A percentile compares a stretch with the other conserved stretches of the same genome.
Evolutionary conservation across 306 rosid species (phyloP).

Genomic region (Prunus fruticosa): DNA sequence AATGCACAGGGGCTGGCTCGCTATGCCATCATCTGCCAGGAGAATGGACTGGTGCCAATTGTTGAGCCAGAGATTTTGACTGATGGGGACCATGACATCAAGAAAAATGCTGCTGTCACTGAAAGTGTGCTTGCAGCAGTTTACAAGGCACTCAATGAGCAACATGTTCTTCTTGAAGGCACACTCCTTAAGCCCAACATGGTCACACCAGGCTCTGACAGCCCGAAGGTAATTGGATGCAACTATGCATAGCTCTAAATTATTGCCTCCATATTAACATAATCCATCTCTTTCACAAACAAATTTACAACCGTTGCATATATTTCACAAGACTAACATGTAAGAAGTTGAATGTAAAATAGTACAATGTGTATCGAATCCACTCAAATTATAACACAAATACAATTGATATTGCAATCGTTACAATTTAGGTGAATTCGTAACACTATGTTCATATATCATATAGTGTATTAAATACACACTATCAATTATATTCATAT

Average conservation of each 20-base stretch:
- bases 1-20: slow-evolving; percentile 96
- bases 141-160: slow-evolving; percentile 87
- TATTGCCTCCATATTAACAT: not conserved
- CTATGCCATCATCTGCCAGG: slow-evolving; percentile 90
- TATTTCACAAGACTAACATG: not conserved
- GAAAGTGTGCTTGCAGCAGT: slow-evolving; percentile 74
- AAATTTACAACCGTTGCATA: not conserved
- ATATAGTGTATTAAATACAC: not conserved
- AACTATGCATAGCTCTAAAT: not conserved
- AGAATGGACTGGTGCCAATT: slow-evolving; percentile 86
- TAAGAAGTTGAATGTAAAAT: not conserved
- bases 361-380: not conserved
- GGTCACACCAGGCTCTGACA: slow-evolving; percentile 87
- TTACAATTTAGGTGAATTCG: not conserved
- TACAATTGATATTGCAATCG: not conserved
- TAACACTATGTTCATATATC: not conserved
- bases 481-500: not conserved
- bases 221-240: slow-evolving; percentile 57
- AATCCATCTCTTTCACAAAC: not conserved
- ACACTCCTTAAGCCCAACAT: slow-evolving; percentile 91
- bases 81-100: slow-evolving; percentile 70
- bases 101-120: slow-evolving; percentile 79
- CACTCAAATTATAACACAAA: not conserved
- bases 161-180: slow-evolving; percentile 91
- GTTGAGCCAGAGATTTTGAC: slow-evolving; percentile 92